Evolutionary conservation across 805 yeast genomes (phyloP), one percentile per base, ranked within the genome.

Genomic region (Hanseniaspora guilliermondii): DNA sequence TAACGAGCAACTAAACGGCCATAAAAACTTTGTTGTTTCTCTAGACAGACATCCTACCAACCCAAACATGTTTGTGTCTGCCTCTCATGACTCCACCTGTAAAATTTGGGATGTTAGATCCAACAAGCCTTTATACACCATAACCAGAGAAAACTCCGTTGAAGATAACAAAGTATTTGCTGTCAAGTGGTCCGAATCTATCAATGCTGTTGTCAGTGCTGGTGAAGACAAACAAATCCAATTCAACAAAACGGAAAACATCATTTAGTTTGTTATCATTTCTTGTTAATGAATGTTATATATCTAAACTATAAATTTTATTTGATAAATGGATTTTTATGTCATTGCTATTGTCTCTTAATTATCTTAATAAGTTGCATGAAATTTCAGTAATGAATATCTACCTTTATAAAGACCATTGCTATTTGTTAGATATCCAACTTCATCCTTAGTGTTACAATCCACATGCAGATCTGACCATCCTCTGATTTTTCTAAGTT

Each of bases 41-140:
- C 72, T 93, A 60, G 78, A 83, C 30, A 77, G 84, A 5, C 76
- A 82, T 56, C 95, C 97, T 7, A 78, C 77, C 53, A 85, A 82
- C 64, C 86, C 82, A 49, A 82, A 85, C 69, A 80, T 87, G 82
- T 76, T 93, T 61, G 79, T 86, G 21, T 86, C 96, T 4, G 95
- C 84, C 12, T 87, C 96, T n/a, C 96, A 89, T 66, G 98, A 93
- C 68, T 96, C 97, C 25, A 86, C 95, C 0, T 91, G 84, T 44
- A 82, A 88, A 63, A 84, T 93, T 21, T 93, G 98, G 98, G 98
- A 91, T 68, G 77, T 91, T 9, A 80, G 98, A 64, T 84, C 96
- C 4, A 84, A 82, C 59, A 78, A 81, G 62, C 76, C 93, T 12
- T 72, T 93, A 71, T 87, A 85, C 67, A 85, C 94, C 6, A 79